These are phyloP conservation scores for Austroboletus niveus DNA, from an alignment of 1,284 basidiomycete genomes.

Conservation along the genomic window DNA sequence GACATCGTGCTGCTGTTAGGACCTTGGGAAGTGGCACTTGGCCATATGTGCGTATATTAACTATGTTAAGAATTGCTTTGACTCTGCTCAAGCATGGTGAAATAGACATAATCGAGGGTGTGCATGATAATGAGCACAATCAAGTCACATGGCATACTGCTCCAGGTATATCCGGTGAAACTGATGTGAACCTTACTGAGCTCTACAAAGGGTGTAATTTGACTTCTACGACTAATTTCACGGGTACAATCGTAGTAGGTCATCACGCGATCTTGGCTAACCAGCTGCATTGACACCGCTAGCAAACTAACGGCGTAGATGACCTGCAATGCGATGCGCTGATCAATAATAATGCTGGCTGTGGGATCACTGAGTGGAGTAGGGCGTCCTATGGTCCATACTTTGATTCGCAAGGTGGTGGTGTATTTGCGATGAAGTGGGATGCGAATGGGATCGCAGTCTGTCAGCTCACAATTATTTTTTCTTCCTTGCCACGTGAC, in stretches of 20 bases:
- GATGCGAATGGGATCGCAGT: slow-evolving; percentile 53
- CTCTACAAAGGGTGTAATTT: slow-evolving; percentile 45
- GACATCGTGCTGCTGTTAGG: slow-evolving; percentile 24
- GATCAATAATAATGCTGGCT: slow-evolving; percentile 48
- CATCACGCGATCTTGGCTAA: not conserved
- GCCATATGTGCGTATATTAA: slow-evolving; percentile 42
- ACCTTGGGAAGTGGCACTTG: slow-evolving; percentile 39
- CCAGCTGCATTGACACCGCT: slow-evolving; percentile 7
- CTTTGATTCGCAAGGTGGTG: slow-evolving; percentile 58
- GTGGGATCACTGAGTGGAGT: slow-evolving; percentile 58
- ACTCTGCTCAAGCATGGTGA: slow-evolving; percentile 47
- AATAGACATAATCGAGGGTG: slow-evolving; percentile 68
- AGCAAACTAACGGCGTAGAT: slow-evolving; percentile 37
- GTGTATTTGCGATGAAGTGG: slow-evolving; percentile 65
- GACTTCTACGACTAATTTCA: slow-evolving; percentile 43
- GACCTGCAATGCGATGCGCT: slow-evolving; percentile 46
- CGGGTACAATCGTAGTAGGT: slow-evolving; percentile 47
- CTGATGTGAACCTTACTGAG: slow-evolving; percentile 4
- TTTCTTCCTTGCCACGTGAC: slow-evolving; percentile 7
- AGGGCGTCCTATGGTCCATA: slow-evolving; percentile 55
- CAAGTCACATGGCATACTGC: slow-evolving; percentile 62
- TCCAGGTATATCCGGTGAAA: slow-evolving; percentile 37
- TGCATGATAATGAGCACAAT: slow-evolving; percentile 59
- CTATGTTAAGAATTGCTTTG: slow-evolving; percentile 1
- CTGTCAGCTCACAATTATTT: slow-evolving; percentile 40